Evolutionary conservation across 495 filamentous ascomycete genomes (phyloP).

Genomic region (Articulospora tetracladia): DNA sequence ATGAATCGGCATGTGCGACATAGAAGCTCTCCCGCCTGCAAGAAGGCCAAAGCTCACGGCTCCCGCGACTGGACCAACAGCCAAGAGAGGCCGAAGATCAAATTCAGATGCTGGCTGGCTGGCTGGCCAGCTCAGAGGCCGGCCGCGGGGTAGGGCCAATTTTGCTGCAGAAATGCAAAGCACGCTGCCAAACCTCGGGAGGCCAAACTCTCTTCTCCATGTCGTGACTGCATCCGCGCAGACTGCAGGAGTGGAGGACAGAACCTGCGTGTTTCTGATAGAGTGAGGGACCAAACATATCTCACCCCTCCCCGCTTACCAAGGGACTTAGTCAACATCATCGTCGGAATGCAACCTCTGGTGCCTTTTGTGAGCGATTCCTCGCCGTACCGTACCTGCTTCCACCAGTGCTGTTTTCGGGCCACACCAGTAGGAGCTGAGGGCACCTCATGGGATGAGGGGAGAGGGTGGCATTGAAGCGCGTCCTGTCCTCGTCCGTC

Average conservation of each 20-base stretch:
- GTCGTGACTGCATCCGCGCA: background rate
- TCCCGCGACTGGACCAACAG: constrained; percentile 1
- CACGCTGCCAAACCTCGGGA: too few relatives aligned
- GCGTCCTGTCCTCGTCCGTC: background rate
- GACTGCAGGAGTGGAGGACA: background rate
- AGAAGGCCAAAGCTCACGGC: constrained; percentile 16
- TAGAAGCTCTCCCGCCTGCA: constrained; percentile 22
- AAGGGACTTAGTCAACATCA: too few relatives aligned
- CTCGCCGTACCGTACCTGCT: constrained; percentile 17
- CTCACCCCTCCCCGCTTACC: too few relatives aligned
- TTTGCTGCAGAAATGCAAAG: background rate
- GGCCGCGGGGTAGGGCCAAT: constrained; percentile 15
- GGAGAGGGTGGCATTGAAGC: background rate
- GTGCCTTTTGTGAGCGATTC: too few relatives aligned
- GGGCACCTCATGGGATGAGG: too few relatives aligned
- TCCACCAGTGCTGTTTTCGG: background rate
- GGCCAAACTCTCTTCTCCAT: background rate
- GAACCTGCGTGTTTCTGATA: constrained; percentile 7
- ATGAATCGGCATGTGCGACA: constrained; percentile 25
- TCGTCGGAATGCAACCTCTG: constrained; percentile 1
- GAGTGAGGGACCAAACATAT: background rate
- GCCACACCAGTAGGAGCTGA: constrained; percentile 1
- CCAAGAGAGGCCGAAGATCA: constrained; percentile 13
- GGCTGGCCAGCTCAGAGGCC: constrained; percentile 12
- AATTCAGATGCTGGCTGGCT: constrained; percentile 8